phyloP scores from a whole-genome alignment of 2,329 filamentous ascomycete species.

The Beauveria brongniartii region DNA sequence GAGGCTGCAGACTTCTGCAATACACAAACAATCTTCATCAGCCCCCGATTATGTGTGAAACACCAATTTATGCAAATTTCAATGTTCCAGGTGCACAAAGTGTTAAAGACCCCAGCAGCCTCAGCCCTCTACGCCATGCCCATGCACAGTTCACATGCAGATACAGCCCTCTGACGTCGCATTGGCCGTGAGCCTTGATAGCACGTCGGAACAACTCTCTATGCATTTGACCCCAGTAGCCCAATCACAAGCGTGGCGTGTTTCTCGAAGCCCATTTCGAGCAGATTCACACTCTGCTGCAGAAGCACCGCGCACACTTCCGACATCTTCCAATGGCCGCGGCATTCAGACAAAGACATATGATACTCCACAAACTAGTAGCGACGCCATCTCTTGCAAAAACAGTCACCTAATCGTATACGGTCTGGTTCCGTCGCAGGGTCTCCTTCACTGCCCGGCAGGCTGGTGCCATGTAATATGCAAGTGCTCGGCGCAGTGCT shows the following conservation, averaged over 20 bases:
- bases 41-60: too few relatives aligned
- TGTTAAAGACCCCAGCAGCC: background rate
- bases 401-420: background rate
- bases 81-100: background rate
- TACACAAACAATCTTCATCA: too few relatives aligned
- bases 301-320: background rate
- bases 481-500: conserved; percentile 7
- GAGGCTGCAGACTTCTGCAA: background rate
- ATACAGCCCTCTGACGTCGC: conserved; percentile 10
- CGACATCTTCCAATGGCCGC: background rate
- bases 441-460: background rate
- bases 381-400: background rate
- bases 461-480: background rate
- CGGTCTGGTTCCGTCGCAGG: background rate
- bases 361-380: background rate
- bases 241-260: background rate
- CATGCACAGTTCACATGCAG: conserved; percentile 8
- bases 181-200: background rate
- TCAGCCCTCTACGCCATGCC: background rate
- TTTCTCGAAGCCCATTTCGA: background rate
- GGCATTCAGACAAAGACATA: background rate
- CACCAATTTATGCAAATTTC: too few relatives aligned
- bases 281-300: background rate
- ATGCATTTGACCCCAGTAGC: background rate
- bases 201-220: background rate